Evolutionary conservation across 1,284 basidiomycete species (phyloP), one percentile per base, ranked within the genome.

Genomic region (Ganoderma resinaceum): DNA sequence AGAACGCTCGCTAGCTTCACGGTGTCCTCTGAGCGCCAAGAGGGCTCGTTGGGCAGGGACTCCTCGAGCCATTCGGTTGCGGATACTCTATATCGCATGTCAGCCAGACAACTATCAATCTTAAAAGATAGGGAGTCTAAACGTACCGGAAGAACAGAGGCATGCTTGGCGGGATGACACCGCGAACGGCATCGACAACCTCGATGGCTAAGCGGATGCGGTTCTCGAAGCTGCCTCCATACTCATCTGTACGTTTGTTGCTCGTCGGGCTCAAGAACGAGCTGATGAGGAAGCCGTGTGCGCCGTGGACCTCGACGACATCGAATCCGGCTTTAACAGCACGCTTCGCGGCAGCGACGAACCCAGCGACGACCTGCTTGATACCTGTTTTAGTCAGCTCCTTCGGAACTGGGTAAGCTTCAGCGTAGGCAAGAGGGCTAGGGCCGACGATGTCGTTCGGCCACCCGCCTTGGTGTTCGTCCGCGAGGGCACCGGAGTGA

Each of bases 61-160:
- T 84, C 81, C 60, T 87, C 85, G 46, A 87, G 81, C 84, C 87
- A 88, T 65, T 91, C 88, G 31, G 82, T 84, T 5, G 85, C 89
- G 38, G 83, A 85, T 18, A 89, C 74, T 18, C 80, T 87, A 81
- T 78, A 60, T 75, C 63, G 33, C 2, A 31, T 65, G 70, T 70
- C 77, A 79, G 68, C 79, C n/a, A 78, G 31, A 3, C n/a, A 7
- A 20, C 33, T 23, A 14, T 11, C 18, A 1, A 1, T 20, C 29
- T 29, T 7, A 12, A 29, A 20, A 2, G 11, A 23, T 23, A 6
- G 79, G 80, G 43, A 81, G 84, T 46, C 43, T 16, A 73, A 7
- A 76, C 82, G 72, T 72, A 93, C 88, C 92, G 85, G 71, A 90
- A 82, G 78, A 93, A 90, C n/a, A 94, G 78, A 0, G 92, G 91